Evolutionary conservation across 768 basidiomycete species (phyloP).

Genomic region (Amanita pallidorosea): DNA sequence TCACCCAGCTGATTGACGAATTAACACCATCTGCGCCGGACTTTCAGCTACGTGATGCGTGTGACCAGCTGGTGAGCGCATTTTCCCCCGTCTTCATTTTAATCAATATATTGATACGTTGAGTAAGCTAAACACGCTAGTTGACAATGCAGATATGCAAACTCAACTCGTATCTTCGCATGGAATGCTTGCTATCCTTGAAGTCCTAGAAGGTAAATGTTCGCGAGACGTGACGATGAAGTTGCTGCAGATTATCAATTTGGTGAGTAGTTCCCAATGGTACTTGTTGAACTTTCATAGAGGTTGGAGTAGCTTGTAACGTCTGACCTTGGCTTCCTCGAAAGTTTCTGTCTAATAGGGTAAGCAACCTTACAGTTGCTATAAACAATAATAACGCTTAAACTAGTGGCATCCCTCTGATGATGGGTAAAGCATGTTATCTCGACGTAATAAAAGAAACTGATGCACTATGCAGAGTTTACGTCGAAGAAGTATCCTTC

Average conservation of each 20-base stretch:
- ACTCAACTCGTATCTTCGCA: slow-evolving; percentile 83
- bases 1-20: slow-evolving; percentile 81
- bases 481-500: slow-evolving; percentile 91
- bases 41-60: slow-evolving; percentile 73
- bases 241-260: slow-evolving; percentile 80
- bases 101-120: slow-evolving; percentile 3
- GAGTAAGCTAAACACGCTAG: slow-evolving; percentile 61
- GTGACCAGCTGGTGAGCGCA: slow-evolving; percentile 73
- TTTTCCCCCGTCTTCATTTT: not conserved
- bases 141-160: slow-evolving; percentile 78
- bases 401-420: slow-evolving; percentile 81
- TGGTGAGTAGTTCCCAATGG: slow-evolving; percentile 40
- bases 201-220: slow-evolving; percentile 82
- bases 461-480: slow-evolving; percentile 43
- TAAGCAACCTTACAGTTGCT: slow-evolving; percentile 17
- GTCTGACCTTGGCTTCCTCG: slow-evolving; percentile 74
- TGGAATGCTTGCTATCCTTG: slow-evolving; percentile 90
- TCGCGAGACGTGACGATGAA: slow-evolving; percentile 81
- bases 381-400: slow-evolving; percentile 6
- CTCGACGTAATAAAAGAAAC: not conserved
- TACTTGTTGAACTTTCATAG: slow-evolving; percentile 19
- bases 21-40: slow-evolving; percentile 75
- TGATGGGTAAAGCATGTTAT: slow-evolving; percentile 56
- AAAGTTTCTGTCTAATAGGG: slow-evolving; percentile 93
- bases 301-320: slow-evolving; percentile 41